Conservation (phyloP, 345 rosid species). For the Corymbia maculata region DNA sequence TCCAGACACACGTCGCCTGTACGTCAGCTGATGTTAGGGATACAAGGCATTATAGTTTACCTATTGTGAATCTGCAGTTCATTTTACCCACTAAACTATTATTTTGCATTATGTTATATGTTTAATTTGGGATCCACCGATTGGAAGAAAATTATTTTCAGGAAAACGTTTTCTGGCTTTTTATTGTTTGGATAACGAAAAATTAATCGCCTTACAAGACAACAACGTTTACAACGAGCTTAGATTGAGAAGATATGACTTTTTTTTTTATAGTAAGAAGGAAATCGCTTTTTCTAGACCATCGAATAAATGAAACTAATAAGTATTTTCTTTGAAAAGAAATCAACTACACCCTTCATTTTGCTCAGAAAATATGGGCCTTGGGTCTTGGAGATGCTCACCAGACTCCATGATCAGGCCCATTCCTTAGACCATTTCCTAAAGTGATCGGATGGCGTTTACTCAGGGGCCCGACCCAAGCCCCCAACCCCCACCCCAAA, state of each 20-base stretch:
- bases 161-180: neutral
- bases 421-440: neutral
- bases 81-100: neutral
- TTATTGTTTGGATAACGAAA: neutral
- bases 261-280: rapidly evolving
- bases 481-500: neutral
- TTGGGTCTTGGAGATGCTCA: neutral
- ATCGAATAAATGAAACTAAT: neutral
- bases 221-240: neutral
- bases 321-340: neutral
- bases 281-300: neutral
- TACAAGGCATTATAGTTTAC: neutral
- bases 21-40: neutral
- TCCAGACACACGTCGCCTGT: neutral
- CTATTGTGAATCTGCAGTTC: neutral
- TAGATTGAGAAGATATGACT: neutral
- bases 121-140: neutral
- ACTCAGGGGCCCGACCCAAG: neutral
- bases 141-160: too few species aligned
- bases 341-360: too few species aligned
- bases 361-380: neutral
- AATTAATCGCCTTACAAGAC: rapidly evolving
- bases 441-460: neutral
- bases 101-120: neutral
- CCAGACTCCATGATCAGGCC: neutral